phyloP scores from a whole-genome alignment of 225 moss, liverwort and hornwort species.

The Lunularia cruciata region DNA sequence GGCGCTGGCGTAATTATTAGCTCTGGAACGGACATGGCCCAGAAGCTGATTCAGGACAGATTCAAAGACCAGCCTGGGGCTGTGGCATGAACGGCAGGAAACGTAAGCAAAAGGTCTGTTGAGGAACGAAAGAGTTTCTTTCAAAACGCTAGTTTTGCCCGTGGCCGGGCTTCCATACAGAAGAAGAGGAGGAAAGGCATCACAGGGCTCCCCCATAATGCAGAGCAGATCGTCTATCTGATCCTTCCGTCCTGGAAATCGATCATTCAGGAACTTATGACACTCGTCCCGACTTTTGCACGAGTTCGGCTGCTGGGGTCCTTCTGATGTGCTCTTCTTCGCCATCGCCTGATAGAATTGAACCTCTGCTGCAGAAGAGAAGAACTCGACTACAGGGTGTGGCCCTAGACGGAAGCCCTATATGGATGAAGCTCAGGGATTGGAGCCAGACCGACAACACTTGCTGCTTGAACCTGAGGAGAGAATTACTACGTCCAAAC shows the following conservation, averaged over 20 bases:
- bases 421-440: too few species aligned
- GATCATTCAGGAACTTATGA: constrained; percentile 18
- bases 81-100: constrained; percentile 81
- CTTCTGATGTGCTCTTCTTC: constrained; percentile 5
- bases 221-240: constrained; percentile 71
- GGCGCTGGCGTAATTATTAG: constrained; percentile 73
- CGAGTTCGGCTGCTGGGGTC: neutral
- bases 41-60: constrained; percentile 81
- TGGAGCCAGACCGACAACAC: too few species aligned
- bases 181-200: constrained; percentile 72
- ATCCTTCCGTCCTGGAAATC: constrained; percentile 51
- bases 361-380: too few species aligned
- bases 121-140: constrained; percentile 56
- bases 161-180: constrained; percentile 81
- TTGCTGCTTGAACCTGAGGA: too few species aligned
- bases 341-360: neutral
- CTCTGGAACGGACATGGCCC: constrained; percentile 73
- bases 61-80: constrained; percentile 77
- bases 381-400: too few species aligned
- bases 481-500: too few species aligned
- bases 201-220: constrained; percentile 62
- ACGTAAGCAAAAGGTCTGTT: constrained; percentile 73
- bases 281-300: constrained; percentile 7
- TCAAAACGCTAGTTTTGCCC: constrained; percentile 82
- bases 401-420: too few species aligned